phyloP scores from a whole-genome alignment of 495 filamentous ascomycete species.

The Thermothielavioides terrestris region DNA sequence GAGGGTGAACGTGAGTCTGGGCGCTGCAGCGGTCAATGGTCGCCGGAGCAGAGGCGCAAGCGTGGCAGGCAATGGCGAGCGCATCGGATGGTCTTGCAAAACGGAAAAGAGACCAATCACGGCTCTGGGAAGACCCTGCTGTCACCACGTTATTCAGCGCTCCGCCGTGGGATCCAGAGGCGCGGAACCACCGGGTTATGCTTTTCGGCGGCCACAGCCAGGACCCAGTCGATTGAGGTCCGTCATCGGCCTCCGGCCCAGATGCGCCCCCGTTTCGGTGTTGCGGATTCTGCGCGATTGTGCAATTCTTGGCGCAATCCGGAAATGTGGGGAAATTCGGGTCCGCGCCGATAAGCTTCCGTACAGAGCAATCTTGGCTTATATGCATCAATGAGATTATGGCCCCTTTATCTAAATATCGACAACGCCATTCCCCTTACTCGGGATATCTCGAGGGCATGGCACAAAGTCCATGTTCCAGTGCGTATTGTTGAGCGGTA shows the following conservation, averaged over 20 bases:
- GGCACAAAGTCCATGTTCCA: too few species aligned
- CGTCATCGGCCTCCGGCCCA: conserved; percentile 16
- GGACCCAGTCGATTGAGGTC: not conserved
- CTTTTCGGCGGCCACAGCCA: conserved; percentile 5
- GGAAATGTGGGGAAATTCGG: not conserved
- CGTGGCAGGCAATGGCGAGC: not conserved
- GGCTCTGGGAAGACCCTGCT: too few species aligned
- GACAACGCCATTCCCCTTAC: not conserved
- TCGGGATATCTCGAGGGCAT: not conserved
- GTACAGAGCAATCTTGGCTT: too few species aligned
- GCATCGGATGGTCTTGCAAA: not conserved
- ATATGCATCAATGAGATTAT: conserved; percentile 2
- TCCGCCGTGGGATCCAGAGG: too few species aligned
- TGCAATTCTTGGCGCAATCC: conserved; percentile 8
- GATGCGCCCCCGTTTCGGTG: too few species aligned
- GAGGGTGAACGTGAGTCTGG: not conserved
- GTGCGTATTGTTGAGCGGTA: too few species aligned
- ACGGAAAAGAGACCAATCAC: not conserved
- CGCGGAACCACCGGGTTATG: not conserved
- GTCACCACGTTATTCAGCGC: not conserved
- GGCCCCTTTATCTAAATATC: not conserved
- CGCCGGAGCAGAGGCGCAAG: conserved; percentile 7
- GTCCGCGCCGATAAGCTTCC: too few species aligned
- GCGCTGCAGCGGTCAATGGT: conserved; percentile 1
- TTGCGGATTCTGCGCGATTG: conserved; percentile 1